Base-by-base conservation (phyloP, 345 rosid species). In the Sisymbrium irio region DNA sequence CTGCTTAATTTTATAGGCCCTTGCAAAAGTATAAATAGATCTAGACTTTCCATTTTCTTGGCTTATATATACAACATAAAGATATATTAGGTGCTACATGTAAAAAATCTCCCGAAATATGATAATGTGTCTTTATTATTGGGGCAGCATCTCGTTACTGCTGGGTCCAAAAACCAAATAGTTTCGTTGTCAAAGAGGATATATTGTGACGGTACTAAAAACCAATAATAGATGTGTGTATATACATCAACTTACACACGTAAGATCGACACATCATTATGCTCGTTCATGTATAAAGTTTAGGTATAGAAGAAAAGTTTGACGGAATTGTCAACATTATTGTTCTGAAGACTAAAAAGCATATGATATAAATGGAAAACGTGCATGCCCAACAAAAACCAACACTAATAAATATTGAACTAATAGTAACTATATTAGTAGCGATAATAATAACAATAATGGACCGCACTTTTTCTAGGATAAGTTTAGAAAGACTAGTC, bases 281-380 rank as follows among this genome's bases (percentile, higher is more conserved):
- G 51, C 17, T 19, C 46, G 14, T 20, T 42, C 58, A 55, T 69
- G 64, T 56, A 4, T 22, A 41, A 60, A 42, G 30, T 62, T 69
- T 68, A 63, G 74, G 71, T 19, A 39, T 58, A 41, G 57, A 65
- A 65, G 77, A 71, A 71, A 77, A 30, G 72, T 71, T 71, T 57
- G 62, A 71, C 56, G 59, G 22, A 65, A 71, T 30, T 71, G 62
- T 57, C 72, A 47, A 71, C 39, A 57, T 49, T 63, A 65, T 62
- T 69, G 61, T 41, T 28, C 14, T 9, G 35, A 49, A 25, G 42
- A 44, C 69, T 55, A 9, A 37, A 76, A 76, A 69, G 66, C 56
- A 50, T 77, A 46, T 57, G 75, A 20, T 28, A 71, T 30, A 71
- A 71, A 77, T 58, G 57, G 45, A 65, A 77, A 65, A 65, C 76